A percentile compares a stretch with the other conserved stretches of the same genome.
Conservation (phyloP, 495 filamentous ascomycete genomes). For the Aspergillus diversus region DNA sequence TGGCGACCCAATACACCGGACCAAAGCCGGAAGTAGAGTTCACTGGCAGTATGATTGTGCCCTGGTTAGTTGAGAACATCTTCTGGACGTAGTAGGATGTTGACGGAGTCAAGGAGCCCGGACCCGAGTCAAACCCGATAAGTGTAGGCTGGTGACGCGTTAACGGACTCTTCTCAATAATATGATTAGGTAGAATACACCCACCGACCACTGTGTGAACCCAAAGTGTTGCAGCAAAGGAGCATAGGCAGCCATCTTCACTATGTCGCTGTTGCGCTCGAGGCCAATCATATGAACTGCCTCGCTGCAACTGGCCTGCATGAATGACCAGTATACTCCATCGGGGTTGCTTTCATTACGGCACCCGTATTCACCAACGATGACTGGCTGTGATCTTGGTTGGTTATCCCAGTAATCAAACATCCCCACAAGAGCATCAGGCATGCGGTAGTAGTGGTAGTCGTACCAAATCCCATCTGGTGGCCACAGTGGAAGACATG, state of each 20-base stretch:
- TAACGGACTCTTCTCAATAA: neutral
- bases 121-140: constrained; percentile 47
- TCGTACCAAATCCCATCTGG: constrained; percentile 48
- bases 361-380: constrained; percentile 60
- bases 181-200: neutral
- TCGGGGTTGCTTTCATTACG: constrained; percentile 49
- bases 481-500: constrained; percentile 31
- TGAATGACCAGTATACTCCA: constrained; percentile 39
- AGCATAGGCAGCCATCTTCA: constrained; percentile 58
- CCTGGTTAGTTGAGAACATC: constrained; percentile 54
- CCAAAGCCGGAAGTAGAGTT: constrained; percentile 45
- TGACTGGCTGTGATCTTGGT: constrained; percentile 44
- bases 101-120: constrained; percentile 44
- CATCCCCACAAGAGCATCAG: constrained; percentile 51
- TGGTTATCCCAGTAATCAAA: constrained; percentile 62
- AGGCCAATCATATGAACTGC: constrained; percentile 69
- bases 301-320: constrained; percentile 66
- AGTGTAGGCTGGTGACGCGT: constrained; percentile 35
- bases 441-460: constrained; percentile 53
- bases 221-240: constrained; percentile 51
- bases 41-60: constrained; percentile 59
- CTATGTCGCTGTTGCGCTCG: constrained; percentile 65
- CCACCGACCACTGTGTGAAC: constrained; percentile 45
- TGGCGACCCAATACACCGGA: constrained; percentile 64
- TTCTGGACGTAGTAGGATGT: constrained; percentile 47